These are phyloP conservation scores for Alternaria hordeiaustralica DNA, from an alignment of 2,329 filamentous ascomycete genomes.

Conservation along the genomic window DNA sequence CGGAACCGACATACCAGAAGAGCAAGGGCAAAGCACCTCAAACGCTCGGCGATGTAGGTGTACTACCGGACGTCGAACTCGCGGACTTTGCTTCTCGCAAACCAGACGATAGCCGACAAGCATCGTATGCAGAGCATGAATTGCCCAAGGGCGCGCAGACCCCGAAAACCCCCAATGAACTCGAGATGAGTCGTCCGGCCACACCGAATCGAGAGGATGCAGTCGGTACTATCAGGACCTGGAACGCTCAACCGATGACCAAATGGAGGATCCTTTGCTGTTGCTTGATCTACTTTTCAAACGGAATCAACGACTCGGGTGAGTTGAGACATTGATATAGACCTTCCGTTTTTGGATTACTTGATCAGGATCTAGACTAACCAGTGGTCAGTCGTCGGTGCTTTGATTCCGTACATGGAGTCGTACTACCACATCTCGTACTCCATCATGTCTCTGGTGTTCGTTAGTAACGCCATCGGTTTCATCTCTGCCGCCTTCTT, in stretches of 20 bases:
- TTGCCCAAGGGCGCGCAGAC: conserved; percentile 24
- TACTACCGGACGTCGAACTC: conserved; percentile 44
- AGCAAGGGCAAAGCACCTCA: conserved; percentile 18
- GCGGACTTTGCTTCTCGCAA: conserved; percentile 34
- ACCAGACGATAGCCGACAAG: conserved; percentile 28
- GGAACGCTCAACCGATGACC: conserved; percentile 68
- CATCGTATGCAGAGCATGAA: conserved; percentile 19
- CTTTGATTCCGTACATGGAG: conserved; percentile 82
- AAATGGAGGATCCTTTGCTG: conserved; percentile 70
- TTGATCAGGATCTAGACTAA: conserved; percentile 11
- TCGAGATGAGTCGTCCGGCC: conserved; percentile 63
- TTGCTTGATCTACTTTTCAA: conserved; percentile 70
- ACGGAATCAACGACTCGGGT: conserved; percentile 75
- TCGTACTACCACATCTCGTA: conserved; percentile 77
- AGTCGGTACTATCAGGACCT: conserved; percentile 60
- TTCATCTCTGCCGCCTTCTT: conserved; percentile 76
- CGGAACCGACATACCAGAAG: conserved; percentile 47
- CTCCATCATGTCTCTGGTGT: conserved; percentile 79
- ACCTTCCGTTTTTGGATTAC: neutral
- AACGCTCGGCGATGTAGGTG: conserved; percentile 18
- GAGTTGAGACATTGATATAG: conserved; percentile 4
- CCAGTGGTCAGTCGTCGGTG: conserved; percentile 63
- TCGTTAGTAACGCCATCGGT: conserved; percentile 77
- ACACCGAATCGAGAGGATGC: conserved; percentile 53
- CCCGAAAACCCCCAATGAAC: conserved; percentile 47